Conservation (phyloP, 2,329 filamentous ascomycete species). For the Dothideomycetes sp. region DNA sequence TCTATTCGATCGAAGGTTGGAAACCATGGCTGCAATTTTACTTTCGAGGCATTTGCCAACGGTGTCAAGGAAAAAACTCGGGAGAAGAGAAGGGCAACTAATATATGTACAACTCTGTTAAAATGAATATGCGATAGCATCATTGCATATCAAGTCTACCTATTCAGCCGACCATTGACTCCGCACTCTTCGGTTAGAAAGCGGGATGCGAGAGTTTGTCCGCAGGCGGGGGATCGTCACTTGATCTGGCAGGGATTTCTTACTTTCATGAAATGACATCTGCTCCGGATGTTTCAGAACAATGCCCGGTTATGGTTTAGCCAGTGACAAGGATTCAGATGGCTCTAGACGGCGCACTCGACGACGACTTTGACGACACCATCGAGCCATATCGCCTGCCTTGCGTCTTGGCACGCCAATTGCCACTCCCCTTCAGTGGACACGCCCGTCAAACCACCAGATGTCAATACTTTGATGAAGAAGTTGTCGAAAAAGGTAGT, state of each 20-base stretch:
- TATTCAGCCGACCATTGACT: neutral
- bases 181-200: neutral
- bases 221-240: neutral
- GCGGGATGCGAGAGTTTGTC: neutral
- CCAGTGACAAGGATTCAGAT: neutral
- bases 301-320: no score
- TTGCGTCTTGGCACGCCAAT: constrained; percentile 4
- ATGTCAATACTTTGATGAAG: constrained; percentile 6
- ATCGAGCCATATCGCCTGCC: constrained; percentile 8
- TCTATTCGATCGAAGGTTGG: no score
- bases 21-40: no score
- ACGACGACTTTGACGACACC: constrained; percentile 6
- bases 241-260: no score
- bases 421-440: constrained; percentile 5
- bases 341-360: neutral
- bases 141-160: neutral
- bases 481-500: constrained; percentile 4
- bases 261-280: no score
- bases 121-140: no score
- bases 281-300: no score
- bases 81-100: no score
- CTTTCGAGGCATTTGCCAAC: no score
- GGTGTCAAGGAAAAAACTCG: no score
- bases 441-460: constrained; percentile 7
- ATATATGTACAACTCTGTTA: no score